Base-by-base conservation (phyloP, 176 grass and related monocot genomes). In the Lolium perenne region DNA sequence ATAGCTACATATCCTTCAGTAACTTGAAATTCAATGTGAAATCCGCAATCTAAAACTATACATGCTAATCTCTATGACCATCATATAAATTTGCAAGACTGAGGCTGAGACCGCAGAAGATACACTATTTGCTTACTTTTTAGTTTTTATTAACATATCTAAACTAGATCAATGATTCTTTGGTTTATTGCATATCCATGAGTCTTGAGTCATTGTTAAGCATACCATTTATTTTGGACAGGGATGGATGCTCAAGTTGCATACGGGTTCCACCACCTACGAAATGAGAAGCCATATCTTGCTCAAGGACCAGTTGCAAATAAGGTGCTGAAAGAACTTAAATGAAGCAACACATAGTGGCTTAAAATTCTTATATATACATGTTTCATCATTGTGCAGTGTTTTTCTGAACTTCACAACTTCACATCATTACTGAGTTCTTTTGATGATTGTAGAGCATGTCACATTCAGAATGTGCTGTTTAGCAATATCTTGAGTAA, bases 201-300 rank as follows among this genome's bases (percentile, higher is more conserved):
- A 58, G 79, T 12, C 38, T 13, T 40, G 75, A 85, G 15, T 64
- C 13, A 84, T 57, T 66, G 40, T 0, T 77, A 71, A 84, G 38
- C 61, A n/a, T 80, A 51, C 5, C 15, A 60, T 81, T 82, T 82
- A 51, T 87, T 97, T 77, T 81, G 75, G 66, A 61, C 41, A 99
- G 97, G 97, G 74, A 99, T 99, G 97, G 97, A 99, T 94, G 97
- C 97, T 85, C 93, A 96, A 91, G 92, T 99, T 80, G 97, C 97
- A 20, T 88, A 99, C 82, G 90, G 92, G 38, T 99, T 99, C 85
- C 97, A 99, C 83, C 94, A 91, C 82, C 75, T 96, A 81, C 93
- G 97, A 77, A 84, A 96, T 90, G 90, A 94, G 65, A 99, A 96
- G 47, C 92, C 97, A 25, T 94, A 96, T 75, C 94, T 99, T 88